phyloP scores from a whole-genome alignment of 371 early-diverging fungal species.

The Syncephalis plumigaleata region DNA sequence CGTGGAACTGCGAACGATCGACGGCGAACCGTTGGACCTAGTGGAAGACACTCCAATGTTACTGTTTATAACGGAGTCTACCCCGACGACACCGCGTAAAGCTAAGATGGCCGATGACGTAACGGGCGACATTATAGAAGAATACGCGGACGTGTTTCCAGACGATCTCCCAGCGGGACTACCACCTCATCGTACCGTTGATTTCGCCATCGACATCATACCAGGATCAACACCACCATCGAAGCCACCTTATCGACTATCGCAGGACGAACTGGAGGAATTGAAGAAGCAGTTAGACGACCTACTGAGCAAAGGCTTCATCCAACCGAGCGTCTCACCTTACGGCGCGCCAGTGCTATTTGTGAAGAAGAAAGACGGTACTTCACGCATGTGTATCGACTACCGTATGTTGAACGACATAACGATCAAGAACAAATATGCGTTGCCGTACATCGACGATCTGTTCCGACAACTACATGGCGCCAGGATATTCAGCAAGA shows the following conservation, averaged over 20 bases:
- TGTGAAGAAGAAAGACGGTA: constrained; percentile 31
- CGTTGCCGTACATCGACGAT: not conserved
- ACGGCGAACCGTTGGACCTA: too few species aligned
- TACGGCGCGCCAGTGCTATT: constrained; percentile 33
- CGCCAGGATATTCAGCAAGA: constrained; percentile 9
- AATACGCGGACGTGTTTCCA: too few species aligned
- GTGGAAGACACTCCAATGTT: too few species aligned
- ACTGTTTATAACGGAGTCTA: too few species aligned
- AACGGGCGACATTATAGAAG: too few species aligned
- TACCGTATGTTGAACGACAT: constrained; percentile 12
- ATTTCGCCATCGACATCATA: constrained; percentile 5
- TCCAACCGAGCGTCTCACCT: constrained; percentile 12
- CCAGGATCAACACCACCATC: not conserved
- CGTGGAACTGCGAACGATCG: too few species aligned
- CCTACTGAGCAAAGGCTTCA: not conserved
- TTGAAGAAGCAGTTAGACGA: not conserved
- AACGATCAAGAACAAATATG: not conserved
- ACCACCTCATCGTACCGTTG: constrained; percentile 3
- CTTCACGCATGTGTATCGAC: constrained; percentile 20
- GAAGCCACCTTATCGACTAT: constrained; percentile 10
- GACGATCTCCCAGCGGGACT: not conserved
- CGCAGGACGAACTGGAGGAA: not conserved
- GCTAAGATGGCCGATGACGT: too few species aligned
- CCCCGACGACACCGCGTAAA: too few species aligned
- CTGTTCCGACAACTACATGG: constrained; percentile 10